Evolutionary conservation across 2,329 filamentous ascomycete genomes (phyloP).

Genomic region (Teratosphaeria viscida): DNA sequence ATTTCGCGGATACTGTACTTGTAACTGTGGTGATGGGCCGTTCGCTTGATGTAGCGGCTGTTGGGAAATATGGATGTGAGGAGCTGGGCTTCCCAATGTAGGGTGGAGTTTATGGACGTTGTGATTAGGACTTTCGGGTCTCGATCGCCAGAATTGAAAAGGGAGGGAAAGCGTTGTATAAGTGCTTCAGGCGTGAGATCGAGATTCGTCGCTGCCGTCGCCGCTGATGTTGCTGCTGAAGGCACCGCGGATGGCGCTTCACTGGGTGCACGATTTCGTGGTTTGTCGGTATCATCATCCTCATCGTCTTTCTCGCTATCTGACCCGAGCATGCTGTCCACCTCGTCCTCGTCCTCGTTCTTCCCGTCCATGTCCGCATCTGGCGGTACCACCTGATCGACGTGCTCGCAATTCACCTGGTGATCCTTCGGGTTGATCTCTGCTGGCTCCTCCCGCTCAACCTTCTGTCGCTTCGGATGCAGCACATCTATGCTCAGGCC

Average conservation of each 20-base stretch:
- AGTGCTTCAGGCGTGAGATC: constrained; percentile 51
- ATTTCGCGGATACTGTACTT: constrained; percentile 93
- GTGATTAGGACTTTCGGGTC: constrained; percentile 83
- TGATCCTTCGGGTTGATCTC: constrained; percentile 9
- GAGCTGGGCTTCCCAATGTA: constrained; percentile 72
- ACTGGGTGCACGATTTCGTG: constrained; percentile 5
- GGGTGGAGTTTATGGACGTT: constrained; percentile 76
- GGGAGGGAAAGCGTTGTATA: constrained; percentile 48
- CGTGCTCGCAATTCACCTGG: constrained; percentile 4
- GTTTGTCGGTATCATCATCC: constrained; percentile 13
- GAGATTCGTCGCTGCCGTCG: constrained; percentile 47
- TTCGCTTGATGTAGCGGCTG: constrained; percentile 70
- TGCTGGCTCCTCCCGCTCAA: constrained; percentile 16
- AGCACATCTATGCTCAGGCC: constrained; percentile 37
- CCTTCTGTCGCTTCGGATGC: constrained; percentile 34
- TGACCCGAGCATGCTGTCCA: constrained; percentile 17
- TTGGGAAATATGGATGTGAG: constrained; percentile 76
- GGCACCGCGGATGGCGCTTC: constrained; percentile 34
- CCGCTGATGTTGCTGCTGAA: constrained; percentile 41
- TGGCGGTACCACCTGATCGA: constrained; percentile 4
- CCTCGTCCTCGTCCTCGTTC: constrained; percentile 18
- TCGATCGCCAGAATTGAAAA: constrained; percentile 47
- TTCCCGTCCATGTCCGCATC: constrained; percentile 7
- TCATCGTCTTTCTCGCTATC: constrained; percentile 8
- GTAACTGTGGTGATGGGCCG: constrained; percentile 70